Conservation (phyloP, 768 basidiomycete genomes). For the Mycena latifolia region DNA sequence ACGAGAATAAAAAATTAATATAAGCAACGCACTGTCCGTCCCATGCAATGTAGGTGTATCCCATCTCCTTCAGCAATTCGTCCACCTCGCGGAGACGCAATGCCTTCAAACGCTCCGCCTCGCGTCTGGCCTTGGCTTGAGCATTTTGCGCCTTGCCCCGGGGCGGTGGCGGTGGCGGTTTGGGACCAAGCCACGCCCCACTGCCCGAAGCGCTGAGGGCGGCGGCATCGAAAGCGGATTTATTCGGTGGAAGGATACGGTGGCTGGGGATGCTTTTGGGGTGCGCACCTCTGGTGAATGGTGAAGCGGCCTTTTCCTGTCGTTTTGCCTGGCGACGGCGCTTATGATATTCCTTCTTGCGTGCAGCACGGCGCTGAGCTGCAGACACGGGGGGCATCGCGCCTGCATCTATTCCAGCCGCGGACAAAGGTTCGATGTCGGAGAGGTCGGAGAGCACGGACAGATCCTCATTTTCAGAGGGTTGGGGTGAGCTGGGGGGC, state of each 20-base stretch:
- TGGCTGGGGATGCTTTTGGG: not conserved
- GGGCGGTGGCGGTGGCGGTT: not conserved
- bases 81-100: not conserved
- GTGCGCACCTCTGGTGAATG: not conserved
- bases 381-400: not conserved
- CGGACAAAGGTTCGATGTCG: not conserved
- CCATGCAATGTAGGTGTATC: not conserved
- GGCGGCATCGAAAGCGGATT: not conserved
- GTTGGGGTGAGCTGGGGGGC: not conserved
- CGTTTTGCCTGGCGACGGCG: not conserved
- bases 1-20: not conserved
- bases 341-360: not conserved
- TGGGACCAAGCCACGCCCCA: slow-evolving; percentile 6
- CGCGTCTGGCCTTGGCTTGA: not conserved
- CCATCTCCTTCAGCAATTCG: not conserved
- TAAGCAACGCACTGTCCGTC: slow-evolving; percentile 19
- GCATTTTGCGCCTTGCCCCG: too few relatives aligned
- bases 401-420: not conserved
- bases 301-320: not conserved
- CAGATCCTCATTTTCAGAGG: not conserved
- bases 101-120: not conserved
- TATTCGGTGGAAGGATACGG: not conserved
- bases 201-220: not conserved
- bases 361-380: not conserved
- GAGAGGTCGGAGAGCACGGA: not conserved